phyloP scores from a whole-genome alignment of 129 eudicot genomes.

The Arctium minus region DNA sequence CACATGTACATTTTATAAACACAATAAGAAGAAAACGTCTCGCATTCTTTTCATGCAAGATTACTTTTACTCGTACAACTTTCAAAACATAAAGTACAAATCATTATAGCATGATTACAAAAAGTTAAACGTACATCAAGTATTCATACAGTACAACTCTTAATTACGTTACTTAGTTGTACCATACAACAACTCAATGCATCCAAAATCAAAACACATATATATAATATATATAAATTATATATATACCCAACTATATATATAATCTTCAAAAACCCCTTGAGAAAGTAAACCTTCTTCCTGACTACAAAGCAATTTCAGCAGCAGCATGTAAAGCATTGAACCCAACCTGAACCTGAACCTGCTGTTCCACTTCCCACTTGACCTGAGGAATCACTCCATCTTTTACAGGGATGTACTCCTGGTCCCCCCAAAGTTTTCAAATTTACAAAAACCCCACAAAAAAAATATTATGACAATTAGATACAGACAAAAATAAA shows the following conservation, averaged over 20 bases:
- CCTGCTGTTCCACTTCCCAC: conserved; percentile 60
- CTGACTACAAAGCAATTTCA: conserved; percentile 39
- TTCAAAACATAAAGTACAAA: conserved; percentile 7
- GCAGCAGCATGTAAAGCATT: conserved; percentile 31
- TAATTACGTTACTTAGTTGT: conserved; percentile 29
- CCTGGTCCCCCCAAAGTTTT: conserved; percentile 49
- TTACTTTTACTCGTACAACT: neutral
- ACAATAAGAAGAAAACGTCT: too few species aligned
- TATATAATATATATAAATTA: neutral
- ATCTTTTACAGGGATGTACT: conserved; percentile 64
- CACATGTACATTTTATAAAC: too few species aligned
- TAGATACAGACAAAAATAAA: conserved; percentile 16
- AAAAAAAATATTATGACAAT: conserved; percentile 16
- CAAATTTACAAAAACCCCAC: conserved; percentile 13
- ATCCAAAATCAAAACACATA: conserved; percentile 8
- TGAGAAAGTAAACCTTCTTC: neutral
- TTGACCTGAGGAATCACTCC: conserved; percentile 49
- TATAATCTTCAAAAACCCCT: conserved; percentile 7
- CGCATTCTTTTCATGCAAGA: too few species aligned
- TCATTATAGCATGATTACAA: conserved; percentile 1
- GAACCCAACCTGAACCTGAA: conserved; percentile 47
- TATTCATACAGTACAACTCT: conserved; percentile 31
- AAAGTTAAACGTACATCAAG: conserved; percentile 17
- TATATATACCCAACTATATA: neutral
- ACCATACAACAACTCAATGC: conserved; percentile 27